These are phyloP conservation scores for Leptoxyphium fumago DNA, from an alignment of 2,329 filamentous ascomycete species.

Conservation along the genomic window DNA sequence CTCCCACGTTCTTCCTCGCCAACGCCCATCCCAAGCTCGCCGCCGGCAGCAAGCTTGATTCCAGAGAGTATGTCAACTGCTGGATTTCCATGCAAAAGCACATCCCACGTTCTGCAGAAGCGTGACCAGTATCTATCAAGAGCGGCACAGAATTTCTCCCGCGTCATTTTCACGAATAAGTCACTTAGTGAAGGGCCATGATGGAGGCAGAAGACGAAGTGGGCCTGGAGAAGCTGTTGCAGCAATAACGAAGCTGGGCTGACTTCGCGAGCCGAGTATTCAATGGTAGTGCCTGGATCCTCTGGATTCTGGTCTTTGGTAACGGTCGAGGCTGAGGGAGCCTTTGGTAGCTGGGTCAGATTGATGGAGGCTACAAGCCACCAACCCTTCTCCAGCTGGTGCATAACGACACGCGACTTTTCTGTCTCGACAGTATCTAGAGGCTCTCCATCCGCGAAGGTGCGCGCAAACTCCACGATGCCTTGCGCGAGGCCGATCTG, in stretches of 20 bases:
- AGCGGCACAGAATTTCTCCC: conserved; percentile 55
- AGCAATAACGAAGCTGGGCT: conserved; percentile 66
- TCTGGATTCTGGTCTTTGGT: conserved; percentile 7
- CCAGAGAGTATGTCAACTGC: conserved; percentile 64
- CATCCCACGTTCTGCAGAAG: conserved; percentile 60
- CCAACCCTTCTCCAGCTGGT: conserved; percentile 83
- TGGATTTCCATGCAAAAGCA: conserved; percentile 81
- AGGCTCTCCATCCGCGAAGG: conserved; percentile 62
- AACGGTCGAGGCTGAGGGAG: conserved; percentile 19
- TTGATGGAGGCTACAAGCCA: conserved; percentile 87
- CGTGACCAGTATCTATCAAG: conserved; percentile 70
- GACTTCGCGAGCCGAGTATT: conserved; percentile 84
- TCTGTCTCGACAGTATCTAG: conserved; percentile 86
- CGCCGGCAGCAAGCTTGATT: conserved; percentile 76
- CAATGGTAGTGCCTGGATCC: conserved; percentile 31
- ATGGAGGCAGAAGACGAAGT: conserved; percentile 74
- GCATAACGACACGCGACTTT: conserved; percentile 67
- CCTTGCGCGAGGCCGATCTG: conserved; percentile 94
- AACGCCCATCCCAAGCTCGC: conserved; percentile 84
- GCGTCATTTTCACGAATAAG: conserved; percentile 50
- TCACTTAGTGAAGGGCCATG: conserved; percentile 62
- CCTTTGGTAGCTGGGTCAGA: conserved; percentile 55
- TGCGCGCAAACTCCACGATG: conserved; percentile 83
- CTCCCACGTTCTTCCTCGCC: conserved; percentile 93
- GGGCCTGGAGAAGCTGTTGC: conserved; percentile 67